These are phyloP conservation scores for Lachancea quebecensis DNA, from an alignment of 805 yeast species.

Conservation along the genomic window DNA sequence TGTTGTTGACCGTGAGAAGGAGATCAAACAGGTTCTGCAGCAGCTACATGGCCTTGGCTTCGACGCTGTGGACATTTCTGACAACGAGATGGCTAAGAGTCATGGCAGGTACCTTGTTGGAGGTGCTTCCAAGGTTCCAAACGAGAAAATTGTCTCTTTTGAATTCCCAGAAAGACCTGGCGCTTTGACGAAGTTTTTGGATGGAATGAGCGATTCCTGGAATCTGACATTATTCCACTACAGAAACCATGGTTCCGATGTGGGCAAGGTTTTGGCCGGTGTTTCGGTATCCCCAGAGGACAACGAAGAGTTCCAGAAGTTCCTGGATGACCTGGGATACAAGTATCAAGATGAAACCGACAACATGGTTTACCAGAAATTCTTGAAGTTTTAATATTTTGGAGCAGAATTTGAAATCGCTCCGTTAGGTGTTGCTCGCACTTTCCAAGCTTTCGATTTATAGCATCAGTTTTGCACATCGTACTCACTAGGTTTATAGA, in stretches of 20 bases:
- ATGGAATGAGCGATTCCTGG: slow-evolving; percentile 70
- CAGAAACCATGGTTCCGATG: slow-evolving; percentile 93
- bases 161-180: slow-evolving; percentile 98
- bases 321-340: slow-evolving; percentile 69
- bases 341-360: slow-evolving; percentile 74
- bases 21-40: slow-evolving; percentile 56
- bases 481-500: background rate
- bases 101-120: slow-evolving; percentile 97
- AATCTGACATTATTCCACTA: slow-evolving; percentile 92
- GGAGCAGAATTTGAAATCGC: background rate
- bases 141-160: slow-evolving; percentile 75
- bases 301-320: slow-evolving; percentile 54
- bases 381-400: slow-evolving; percentile 40
- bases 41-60: slow-evolving; percentile 59
- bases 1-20: slow-evolving; percentile 69
- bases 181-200: slow-evolving; percentile 76
- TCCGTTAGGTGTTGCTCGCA: no score
- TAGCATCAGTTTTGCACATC: background rate
- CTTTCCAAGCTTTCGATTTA: no score
- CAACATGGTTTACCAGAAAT: slow-evolving; percentile 77
- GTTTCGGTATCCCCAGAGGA: slow-evolving; percentile 74
- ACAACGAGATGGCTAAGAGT: slow-evolving; percentile 89
- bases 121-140: slow-evolving; percentile 65
- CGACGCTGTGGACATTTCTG: slow-evolving; percentile 75
- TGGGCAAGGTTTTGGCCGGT: slow-evolving; percentile 89